Evolutionary conservation across 495 filamentous ascomycete species (phyloP).

Genomic region (Hypoxylon subgilvum): DNA sequence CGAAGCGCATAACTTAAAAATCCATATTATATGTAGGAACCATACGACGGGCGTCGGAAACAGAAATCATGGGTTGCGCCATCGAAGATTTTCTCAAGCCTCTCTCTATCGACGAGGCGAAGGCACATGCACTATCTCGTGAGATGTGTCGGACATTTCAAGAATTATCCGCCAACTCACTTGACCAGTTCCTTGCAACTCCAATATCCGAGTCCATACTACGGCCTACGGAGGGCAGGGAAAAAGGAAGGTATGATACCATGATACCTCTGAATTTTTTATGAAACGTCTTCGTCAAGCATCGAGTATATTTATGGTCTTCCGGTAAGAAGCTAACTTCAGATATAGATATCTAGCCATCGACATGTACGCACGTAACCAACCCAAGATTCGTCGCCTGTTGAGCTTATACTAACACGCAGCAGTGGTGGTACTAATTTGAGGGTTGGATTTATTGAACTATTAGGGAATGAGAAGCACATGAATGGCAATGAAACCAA

Average conservation of each 20-base stretch:
- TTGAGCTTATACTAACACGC: slow-evolving; percentile 8
- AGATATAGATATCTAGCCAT: slow-evolving; percentile 69
- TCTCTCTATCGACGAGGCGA: slow-evolving; percentile 49
- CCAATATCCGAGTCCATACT: slow-evolving; percentile 70
- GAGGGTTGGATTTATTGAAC: slow-evolving; percentile 77
- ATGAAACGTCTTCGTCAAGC: too few relatives aligned
- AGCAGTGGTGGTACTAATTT: slow-evolving; percentile 76
- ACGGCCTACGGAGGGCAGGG: slow-evolving; percentile 63
- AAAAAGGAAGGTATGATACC: slow-evolving; percentile 61
- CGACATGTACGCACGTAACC: slow-evolving; percentile 63
- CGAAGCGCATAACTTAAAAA: not conserved
- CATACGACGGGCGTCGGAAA: slow-evolving; percentile 1
- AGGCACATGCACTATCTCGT: slow-evolving; percentile 65
- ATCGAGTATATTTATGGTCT: too few relatives aligned
- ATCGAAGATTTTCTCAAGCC: slow-evolving; percentile 54
- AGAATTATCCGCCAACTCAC: slow-evolving; percentile 67
- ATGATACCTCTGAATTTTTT: not conserved
- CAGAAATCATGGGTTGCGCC: slow-evolving; percentile 28
- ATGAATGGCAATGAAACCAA: slow-evolving; percentile 20
- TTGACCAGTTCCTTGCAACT: slow-evolving; percentile 77
- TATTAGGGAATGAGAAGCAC: slow-evolving; percentile 56
- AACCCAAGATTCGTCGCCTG: not conserved
- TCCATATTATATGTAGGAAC: not conserved
- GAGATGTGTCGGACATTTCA: slow-evolving; percentile 67
- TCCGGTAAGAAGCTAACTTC: slow-evolving; percentile 28